Conservation (phyloP, 1,284 basidiomycete genomes). For the Cerioporus squamosus region DNA sequence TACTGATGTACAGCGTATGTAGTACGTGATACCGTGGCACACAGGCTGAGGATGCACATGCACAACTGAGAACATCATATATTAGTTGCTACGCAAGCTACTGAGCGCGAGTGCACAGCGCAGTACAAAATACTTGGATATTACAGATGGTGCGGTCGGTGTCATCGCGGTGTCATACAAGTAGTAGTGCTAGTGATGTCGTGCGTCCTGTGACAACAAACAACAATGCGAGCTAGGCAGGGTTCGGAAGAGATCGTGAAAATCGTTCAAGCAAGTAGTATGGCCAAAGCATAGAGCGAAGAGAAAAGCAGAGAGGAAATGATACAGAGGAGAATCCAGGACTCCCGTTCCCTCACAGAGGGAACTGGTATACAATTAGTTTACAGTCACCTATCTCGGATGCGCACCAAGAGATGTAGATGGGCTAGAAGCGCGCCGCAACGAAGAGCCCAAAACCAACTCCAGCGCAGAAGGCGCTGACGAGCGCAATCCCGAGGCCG, state of each 20-base stretch:
- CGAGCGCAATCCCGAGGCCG: constrained; percentile 34
- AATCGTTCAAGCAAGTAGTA: neutral
- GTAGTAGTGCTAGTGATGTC: neutral
- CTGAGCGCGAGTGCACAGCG: neutral
- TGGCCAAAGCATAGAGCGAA: neutral
- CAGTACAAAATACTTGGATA: neutral
- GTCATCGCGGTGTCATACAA: neutral
- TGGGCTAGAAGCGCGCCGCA: constrained; percentile 9
- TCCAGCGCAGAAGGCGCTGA: constrained; percentile 41
- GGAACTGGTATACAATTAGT: neutral
- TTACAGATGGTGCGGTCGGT: neutral
- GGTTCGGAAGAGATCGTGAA: neutral
- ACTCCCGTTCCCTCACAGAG: neutral
- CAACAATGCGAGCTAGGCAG: neutral
- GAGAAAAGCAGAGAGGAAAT: neutral
- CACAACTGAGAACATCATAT: neutral
- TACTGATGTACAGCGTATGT: too few species aligned
- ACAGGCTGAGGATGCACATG: too few species aligned
- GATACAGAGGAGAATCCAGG: too few species aligned
- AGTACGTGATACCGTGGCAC: too few species aligned
- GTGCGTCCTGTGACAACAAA: constrained; percentile 3
- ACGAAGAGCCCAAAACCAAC: constrained; percentile 36
- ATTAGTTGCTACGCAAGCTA: neutral
- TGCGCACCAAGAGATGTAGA: too few species aligned
- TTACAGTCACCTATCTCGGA: neutral